Base-by-base conservation (phyloP, 257 asterid genomes). In the Mitragyna speciosa region DNA sequence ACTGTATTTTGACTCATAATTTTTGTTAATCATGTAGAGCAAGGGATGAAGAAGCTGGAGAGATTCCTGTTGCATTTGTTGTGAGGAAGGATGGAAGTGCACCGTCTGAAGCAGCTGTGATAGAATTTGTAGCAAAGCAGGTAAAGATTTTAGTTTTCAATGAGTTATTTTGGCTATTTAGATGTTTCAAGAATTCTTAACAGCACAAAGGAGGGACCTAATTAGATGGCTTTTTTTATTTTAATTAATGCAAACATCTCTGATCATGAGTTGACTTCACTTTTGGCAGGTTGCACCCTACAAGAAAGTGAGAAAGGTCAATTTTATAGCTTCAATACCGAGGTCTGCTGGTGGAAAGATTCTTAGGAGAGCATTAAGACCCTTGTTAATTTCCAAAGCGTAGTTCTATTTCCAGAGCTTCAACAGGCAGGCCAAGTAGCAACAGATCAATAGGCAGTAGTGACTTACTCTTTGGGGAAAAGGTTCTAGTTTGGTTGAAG, bases 21-120 rank as follows among this genome's bases (percentile, higher is more conserved):
- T 74, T 59, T 31, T 51, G 24, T 67, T 11, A 36, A 75, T 56
- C 31, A 33, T 72, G 79, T 83, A 94, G 97, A n/a, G 89, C 73
- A 33, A 81, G 79, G 49, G 92, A 94, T 43, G 93, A 90, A 80
- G 97, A 90, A 80, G 94, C 91, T 12, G 98, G 97, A 48, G 98
- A 94, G 85, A 90, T 94, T 77, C 97, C 98, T 0, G 94, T 93
- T 76, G 98, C 97, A 45, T 91, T 90, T 84, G 92, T 91, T 4
- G 97, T 88, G n/a, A 87, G 72, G 51, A 90, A 81, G 77, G 80
- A 87, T 5, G 92, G 91, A 51, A 87, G 90, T 72, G 77, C 80
- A 30, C 81, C 89, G 81, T 85, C 93, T 11, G 82, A 86, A 79
- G 84, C 89, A 68, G 85, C 82, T 76, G 83, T 94, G 43, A 84